Conservation (phyloP, 352 stramenopile species). For the Phytophthora palmivora region DNA sequence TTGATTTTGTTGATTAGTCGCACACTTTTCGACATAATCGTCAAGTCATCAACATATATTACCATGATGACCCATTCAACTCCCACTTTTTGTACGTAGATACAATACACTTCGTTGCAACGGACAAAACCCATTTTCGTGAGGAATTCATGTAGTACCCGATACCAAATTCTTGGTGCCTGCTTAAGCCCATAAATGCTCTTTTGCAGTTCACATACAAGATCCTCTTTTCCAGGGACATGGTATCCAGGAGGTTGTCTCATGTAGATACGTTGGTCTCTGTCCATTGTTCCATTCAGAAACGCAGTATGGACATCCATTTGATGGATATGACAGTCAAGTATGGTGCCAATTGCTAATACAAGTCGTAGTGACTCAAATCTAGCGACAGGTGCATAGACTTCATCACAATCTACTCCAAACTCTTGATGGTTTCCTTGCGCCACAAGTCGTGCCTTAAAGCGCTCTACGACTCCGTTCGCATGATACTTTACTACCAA, state of each 20-base stretch:
- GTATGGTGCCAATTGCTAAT: constrained; percentile 1
- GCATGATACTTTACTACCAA: constrained; percentile 8
- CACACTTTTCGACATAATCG: constrained; percentile 7
- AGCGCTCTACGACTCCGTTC: neutral
- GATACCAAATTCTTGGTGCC: constrained; percentile 5
- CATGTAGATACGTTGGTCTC: constrained; percentile 3
- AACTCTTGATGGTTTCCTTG: constrained; percentile 9
- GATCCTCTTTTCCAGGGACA: neutral
- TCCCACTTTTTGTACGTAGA: too few species aligned
- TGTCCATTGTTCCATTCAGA: constrained; percentile 2
- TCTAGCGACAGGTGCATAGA: constrained; percentile 1
- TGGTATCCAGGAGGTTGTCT: neutral
- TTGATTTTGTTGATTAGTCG: constrained; percentile 26
- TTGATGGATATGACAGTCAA: constrained; percentile 10
- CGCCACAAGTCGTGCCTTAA: constrained; percentile 7
- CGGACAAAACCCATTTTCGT: too few species aligned
- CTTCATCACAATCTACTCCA: neutral
- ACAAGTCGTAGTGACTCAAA: constrained; percentile 4
- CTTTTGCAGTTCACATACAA: constrained; percentile 5
- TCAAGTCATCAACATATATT: constrained; percentile 29
- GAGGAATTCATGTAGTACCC: neutral
- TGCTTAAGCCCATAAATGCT: constrained; percentile 9
- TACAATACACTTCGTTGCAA: too few species aligned
- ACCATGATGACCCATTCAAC: too few species aligned
- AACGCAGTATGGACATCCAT: constrained; percentile 7